phyloP scores from a whole-genome alignment of 2,329 filamentous ascomycete genomes.

The Scedosporium dehoogii region DNA sequence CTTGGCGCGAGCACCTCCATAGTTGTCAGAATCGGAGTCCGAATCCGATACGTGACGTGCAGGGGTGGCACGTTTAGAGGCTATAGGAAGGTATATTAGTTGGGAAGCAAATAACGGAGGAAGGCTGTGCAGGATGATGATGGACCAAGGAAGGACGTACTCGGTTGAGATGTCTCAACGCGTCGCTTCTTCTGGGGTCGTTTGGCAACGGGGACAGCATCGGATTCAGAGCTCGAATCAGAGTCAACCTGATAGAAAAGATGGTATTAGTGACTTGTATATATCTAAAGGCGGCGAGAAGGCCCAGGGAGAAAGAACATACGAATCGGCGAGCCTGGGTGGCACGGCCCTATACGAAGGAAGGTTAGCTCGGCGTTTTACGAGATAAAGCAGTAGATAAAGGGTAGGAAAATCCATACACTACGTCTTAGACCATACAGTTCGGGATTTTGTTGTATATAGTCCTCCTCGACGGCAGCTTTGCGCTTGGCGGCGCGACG shows the following conservation, averaged over 20 bases:
- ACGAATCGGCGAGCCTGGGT: slow-evolving; percentile 49
- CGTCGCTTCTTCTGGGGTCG: slow-evolving; percentile 62
- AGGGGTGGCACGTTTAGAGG: slow-evolving; percentile 51
- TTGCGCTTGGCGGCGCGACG: slow-evolving; percentile 65
- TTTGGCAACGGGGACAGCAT: slow-evolving; percentile 44
- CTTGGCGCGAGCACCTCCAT: slow-evolving; percentile 65
- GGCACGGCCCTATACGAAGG: slow-evolving; percentile 38
- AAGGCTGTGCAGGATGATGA: background rate
- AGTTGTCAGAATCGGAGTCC: slow-evolving; percentile 65
- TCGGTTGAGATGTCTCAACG: slow-evolving; percentile 51
- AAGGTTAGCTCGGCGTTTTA: slow-evolving; percentile 5
- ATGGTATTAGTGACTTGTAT: background rate
- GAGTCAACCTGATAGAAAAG: slow-evolving; percentile 34
- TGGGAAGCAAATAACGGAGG: slow-evolving; percentile 11
- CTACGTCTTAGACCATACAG: slow-evolving; percentile 90
- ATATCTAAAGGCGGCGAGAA: slow-evolving; percentile 3
- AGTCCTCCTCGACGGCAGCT: slow-evolving; percentile 62
- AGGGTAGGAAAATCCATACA: slow-evolving; percentile 43
- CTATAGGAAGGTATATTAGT: slow-evolving; percentile 22
- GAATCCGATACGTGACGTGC: slow-evolving; percentile 48
- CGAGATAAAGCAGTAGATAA: slow-evolving; percentile 2
- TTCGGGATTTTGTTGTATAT: slow-evolving; percentile 84
- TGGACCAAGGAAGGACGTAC: slow-evolving; percentile 32
- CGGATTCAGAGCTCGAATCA: slow-evolving; percentile 43
- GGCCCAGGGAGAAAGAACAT: slow-evolving; percentile 18